phyloP scores from a whole-genome alignment of 2,329 filamentous ascomycete species.

The Microdochium bolleyi region DNA sequence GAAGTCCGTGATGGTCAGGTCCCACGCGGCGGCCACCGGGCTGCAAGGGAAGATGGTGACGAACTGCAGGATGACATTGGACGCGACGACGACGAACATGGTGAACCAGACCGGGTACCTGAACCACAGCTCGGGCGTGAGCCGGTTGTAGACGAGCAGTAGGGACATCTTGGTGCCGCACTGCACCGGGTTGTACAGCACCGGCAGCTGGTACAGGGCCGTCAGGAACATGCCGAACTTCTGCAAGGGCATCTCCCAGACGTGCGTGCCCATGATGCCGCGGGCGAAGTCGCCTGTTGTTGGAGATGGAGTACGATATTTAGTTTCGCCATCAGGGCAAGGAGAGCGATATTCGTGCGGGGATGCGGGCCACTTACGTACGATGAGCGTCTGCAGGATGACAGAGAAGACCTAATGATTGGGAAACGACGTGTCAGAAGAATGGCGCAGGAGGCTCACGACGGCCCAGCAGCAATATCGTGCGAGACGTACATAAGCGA shows the following conservation, averaged over 20 bases:
- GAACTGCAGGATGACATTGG: background rate
- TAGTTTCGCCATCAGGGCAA: background rate
- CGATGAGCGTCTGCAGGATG: background rate
- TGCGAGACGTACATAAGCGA: background rate
- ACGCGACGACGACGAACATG: conserved; percentile 1
- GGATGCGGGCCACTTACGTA: background rate
- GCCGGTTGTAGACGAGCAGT: background rate
- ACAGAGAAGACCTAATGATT: background rate
- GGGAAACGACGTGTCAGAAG: background rate
- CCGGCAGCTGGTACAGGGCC: conserved; percentile 7
- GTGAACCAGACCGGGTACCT: background rate
- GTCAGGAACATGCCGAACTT: conserved; percentile 7
- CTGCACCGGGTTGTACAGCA: conserved; percentile 7
- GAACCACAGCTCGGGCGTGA: conserved; percentile 2
- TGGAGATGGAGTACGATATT: background rate
- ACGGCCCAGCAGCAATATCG: background rate
- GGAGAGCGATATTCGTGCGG: background rate
- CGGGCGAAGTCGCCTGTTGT: background rate
- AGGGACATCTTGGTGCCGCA: conserved; percentile 2
- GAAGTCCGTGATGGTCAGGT: conserved; percentile 1
- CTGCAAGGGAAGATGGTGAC: conserved; percentile 1
- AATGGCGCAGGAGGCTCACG: conserved; percentile 5
- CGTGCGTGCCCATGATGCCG: conserved; percentile 4
- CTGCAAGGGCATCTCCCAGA: conserved; percentile 5
- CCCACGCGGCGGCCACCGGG: conserved; percentile 1